Percentiles rank a stretch among this genome's conserved stretches.
Evolutionary conservation across 768 basidiomycete genomes (phyloP).

Genomic region (Termitomyces eurrhizus): DNA sequence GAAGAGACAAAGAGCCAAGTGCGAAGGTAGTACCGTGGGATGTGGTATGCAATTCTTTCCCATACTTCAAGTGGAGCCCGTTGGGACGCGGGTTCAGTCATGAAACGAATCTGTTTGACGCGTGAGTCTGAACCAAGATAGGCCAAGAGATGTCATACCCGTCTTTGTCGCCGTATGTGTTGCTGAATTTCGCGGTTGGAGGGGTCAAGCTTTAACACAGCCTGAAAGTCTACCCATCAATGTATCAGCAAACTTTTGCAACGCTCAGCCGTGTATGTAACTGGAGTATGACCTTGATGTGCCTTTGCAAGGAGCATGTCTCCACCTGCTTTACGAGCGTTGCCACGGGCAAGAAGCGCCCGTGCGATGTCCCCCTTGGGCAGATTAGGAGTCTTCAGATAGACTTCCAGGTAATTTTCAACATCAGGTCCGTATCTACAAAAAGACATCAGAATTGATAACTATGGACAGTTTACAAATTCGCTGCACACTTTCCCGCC

Average conservation of each 20-base stretch:
- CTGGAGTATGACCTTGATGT: slow-evolving; percentile 44
- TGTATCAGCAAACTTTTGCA: neutral
- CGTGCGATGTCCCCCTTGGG: slow-evolving; percentile 45
- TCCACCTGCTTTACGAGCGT: slow-evolving; percentile 52
- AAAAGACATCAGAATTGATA: slow-evolving; percentile 4
- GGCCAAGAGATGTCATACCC: slow-evolving; percentile 26
- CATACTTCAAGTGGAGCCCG: slow-evolving; percentile 65
- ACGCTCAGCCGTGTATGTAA: neutral
- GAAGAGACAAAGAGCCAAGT: slow-evolving; percentile 64
- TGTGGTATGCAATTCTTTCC: slow-evolving; percentile 59
- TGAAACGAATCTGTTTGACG: slow-evolving; percentile 44
- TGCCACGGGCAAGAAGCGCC: slow-evolving; percentile 56
- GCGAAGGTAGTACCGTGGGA: slow-evolving; percentile 64
- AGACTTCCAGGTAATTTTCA: slow-evolving; percentile 64
- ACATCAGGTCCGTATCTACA: slow-evolving; percentile 60
- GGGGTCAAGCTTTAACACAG: slow-evolving; percentile 57
- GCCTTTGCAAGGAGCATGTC: slow-evolving; percentile 54
- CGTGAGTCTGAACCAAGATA: slow-evolving; percentile 1
- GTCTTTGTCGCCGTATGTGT: slow-evolving; percentile 43
- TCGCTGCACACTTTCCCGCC: slow-evolving; percentile 41
- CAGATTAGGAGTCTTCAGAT: slow-evolving; percentile 56
- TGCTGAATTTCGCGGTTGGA: slow-evolving; percentile 51
- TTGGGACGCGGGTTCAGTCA: slow-evolving; percentile 53
- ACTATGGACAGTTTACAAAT: neutral
- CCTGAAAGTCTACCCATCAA: slow-evolving; percentile 46